Conservation (phyloP, 495 filamentous ascomycete species). For the Penicillium psychrofluorescens region DNA sequence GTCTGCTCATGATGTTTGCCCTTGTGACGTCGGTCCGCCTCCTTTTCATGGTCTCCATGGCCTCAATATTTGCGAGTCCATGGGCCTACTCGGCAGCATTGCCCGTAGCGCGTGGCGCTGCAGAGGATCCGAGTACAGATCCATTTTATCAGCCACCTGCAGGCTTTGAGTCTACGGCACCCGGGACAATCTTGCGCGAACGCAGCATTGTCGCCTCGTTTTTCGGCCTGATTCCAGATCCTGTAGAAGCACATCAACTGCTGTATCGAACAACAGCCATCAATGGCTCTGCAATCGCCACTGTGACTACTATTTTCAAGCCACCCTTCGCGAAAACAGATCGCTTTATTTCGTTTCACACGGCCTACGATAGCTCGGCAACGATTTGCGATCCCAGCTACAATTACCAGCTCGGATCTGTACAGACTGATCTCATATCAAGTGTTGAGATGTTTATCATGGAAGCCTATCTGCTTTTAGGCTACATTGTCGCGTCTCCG, state of each 20-base stretch:
- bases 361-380: slow-evolving; percentile 26
- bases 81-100: too few relatives aligned
- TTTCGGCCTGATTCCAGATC: slow-evolving; percentile 23
- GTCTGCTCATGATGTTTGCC: too few relatives aligned
- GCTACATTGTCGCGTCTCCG: slow-evolving; percentile 24
- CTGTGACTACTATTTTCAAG: slow-evolving; percentile 30
- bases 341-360: slow-evolving; percentile 27
- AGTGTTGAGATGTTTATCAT: slow-evolving; percentile 22
- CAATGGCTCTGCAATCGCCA: slow-evolving; percentile 26
- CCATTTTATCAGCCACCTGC: slow-evolving; percentile 27
- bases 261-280: slow-evolving; percentile 23
- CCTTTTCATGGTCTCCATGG: too few relatives aligned
- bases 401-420: slow-evolving; percentile 17
- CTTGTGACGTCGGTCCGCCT: too few relatives aligned
- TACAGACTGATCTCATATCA: slow-evolving; percentile 21
- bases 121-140: slow-evolving; percentile 15
- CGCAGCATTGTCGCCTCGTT: slow-evolving; percentile 18
- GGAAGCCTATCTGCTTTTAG: slow-evolving; percentile 18
- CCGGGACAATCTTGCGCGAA: slow-evolving; percentile 22
- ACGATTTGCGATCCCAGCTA: slow-evolving; percentile 27
- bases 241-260: slow-evolving; percentile 20
- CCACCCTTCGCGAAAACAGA: slow-evolving; percentile 17
- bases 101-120: slow-evolving; percentile 1
- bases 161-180: slow-evolving; percentile 16
- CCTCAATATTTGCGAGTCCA: too few relatives aligned